Base-by-base conservation (phyloP, 208 protist genomes). In the Porcisia deanei region DNA sequence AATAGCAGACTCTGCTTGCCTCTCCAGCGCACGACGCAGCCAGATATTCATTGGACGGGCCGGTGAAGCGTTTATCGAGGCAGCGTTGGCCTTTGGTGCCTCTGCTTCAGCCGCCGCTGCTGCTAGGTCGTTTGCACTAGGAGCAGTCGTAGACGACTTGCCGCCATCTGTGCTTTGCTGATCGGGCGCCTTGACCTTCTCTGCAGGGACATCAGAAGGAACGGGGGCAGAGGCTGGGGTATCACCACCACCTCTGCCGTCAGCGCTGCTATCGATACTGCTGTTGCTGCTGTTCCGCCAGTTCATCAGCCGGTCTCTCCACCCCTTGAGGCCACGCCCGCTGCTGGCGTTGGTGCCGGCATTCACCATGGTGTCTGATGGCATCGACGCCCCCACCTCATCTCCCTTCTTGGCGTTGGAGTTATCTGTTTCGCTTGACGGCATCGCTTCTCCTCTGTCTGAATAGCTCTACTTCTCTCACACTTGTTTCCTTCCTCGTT, bases 11-110 rank as follows among this genome's bases (percentile, higher is more conserved):
- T 81, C 77, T 43, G 58, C 55, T 64, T 81, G 77, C 45, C 77
- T 63, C 63, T 81, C 77, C 43, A 81, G 71, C 58, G 77, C 77
- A n/a, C 77, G 77, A 30, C 77, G 77, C 34, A 81, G 65, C 77
- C 77, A 81, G 22, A 81, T 81, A 43, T 81, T 81, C 66, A 73
- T 73, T 12, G 71, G 72, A 1, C 54, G 77, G 16, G 60, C 41
- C 52, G 61, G 77, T 14, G 54, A 22, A 39, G 34, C 20, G 9
- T 39, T 14, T 22, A 12, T 43, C n/a, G 30, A n/a, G 30, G 47
- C 30, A 37, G 47, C 18, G 34, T 57, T 7, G n/a, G 66, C 10
- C 49, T 57, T 58, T 54, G n/a, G 0, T 14, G 0, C 47, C 5
- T 39, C 60, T 65, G 60, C 60, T 16, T 2, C 60, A 7, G 60